Evolutionary conservation across 2,329 filamentous ascomycete genomes (phyloP), one percentile per base, ranked within the genome.

Genomic region (Colletotrichum truncatum): DNA sequence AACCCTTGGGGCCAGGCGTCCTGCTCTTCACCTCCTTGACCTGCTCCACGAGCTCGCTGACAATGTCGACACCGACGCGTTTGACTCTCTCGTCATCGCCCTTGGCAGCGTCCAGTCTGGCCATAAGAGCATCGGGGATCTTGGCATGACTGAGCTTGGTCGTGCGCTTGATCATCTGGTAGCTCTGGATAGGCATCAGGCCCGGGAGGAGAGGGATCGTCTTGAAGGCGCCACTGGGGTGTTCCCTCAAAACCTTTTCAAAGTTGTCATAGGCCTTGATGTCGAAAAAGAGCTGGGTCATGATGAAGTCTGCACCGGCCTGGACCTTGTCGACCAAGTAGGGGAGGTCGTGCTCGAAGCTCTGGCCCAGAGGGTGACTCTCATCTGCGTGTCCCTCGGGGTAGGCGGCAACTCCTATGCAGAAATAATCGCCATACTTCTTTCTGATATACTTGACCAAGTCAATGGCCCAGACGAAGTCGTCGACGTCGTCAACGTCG

Each of bases 281-380:
- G 74, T 98, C 94, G 77, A 97, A 99, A 79, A 98, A 98, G 8
- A 99, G 85, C 78, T 99, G 96, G 1, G 96, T 98, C 93, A 99
- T 97, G 78, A 99, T 92, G 75, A 99, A 99, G 79, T 98, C 94
- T 53, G 94, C 96, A 1, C 96, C 96, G 4, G 96, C 96, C 71
- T 91, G 85, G 1, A 91, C 91, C 84, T 99, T 99, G 70, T 97
- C 94, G 10, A 97, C 88, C 57, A 99, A 84, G 73, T 92, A 97
- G 1, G 94, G 93, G 64, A 99, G 80, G 78, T 99, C 96, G 68
- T 92, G 87, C 73, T 97, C 93, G 36, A 90, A 73, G 70, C 85
- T 88, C 78, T 91, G 88, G 25, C 84, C 87, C 32, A 84, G 75
- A 2, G 95, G 95, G 77, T 97, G 91, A 67, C 90, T 93, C 77